Evolutionary conservation across 2,329 filamentous ascomycete species (phyloP).

Genomic region (Acrocalymma vagum): DNA sequence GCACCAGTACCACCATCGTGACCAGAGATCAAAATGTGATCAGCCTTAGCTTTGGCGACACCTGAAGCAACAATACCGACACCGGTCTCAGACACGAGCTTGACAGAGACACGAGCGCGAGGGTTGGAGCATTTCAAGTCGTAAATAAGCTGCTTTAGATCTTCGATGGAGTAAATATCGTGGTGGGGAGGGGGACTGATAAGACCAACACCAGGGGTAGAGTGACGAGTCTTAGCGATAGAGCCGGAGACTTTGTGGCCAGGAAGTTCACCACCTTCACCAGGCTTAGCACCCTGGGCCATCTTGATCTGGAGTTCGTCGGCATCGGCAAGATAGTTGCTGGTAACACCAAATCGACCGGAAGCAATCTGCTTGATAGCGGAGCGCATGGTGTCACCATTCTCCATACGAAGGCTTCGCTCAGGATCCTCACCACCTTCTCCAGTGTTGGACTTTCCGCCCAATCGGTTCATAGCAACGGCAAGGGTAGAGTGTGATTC

Average conservation of each 20-base stretch:
- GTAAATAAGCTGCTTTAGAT: slow-evolving; percentile 97
- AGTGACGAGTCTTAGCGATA: slow-evolving; percentile 94
- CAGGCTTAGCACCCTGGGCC: slow-evolving; percentile 97
- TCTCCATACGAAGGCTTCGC: slow-evolving; percentile 84
- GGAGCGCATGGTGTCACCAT: slow-evolving; percentile 95
- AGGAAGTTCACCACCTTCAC: slow-evolving; percentile 95
- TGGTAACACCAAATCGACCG: slow-evolving; percentile 94
- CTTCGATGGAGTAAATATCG: slow-evolving; percentile 98
- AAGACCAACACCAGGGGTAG: slow-evolving; percentile 92
- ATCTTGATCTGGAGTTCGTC: slow-evolving; percentile 99
- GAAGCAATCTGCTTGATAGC: slow-evolving; percentile 98
- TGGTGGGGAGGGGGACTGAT: slow-evolving; percentile 97
- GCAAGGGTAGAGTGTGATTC: slow-evolving; percentile 96
- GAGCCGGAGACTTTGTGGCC: slow-evolving; percentile 96
- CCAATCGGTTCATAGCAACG: slow-evolving; percentile 95
- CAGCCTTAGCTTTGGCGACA: slow-evolving; percentile 96
- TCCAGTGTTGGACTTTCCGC: slow-evolving; percentile 96
- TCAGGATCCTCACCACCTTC: slow-evolving; percentile 97
- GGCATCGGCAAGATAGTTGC: slow-evolving; percentile 91
- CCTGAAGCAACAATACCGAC: slow-evolving; percentile 97
- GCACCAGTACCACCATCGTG: slow-evolving; percentile 97
- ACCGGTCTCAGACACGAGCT: slow-evolving; percentile 96
- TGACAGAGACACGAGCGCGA: slow-evolving; percentile 90
- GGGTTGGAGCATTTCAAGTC: slow-evolving; percentile 97
- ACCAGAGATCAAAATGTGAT: slow-evolving; percentile 95